Evolutionary conservation across 257 asterid species (phyloP).

Genomic region (Solanum raphanifolium): DNA sequence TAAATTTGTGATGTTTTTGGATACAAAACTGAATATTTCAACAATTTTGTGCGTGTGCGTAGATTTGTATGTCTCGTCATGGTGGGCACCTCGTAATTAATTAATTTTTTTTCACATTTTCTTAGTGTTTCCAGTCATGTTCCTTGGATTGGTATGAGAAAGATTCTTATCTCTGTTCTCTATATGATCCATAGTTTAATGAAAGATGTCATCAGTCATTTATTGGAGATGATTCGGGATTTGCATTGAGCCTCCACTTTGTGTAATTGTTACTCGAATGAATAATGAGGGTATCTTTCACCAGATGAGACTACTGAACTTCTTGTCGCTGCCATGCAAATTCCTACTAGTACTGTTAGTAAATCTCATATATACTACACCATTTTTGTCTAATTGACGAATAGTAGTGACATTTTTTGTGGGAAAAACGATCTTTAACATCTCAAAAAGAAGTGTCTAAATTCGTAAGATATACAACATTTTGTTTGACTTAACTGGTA

Average conservation of each 20-base stretch:
- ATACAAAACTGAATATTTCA: background rate
- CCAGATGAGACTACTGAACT: background rate
- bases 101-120: background rate
- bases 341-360: background rate
- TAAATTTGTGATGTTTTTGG: background rate
- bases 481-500: background rate
- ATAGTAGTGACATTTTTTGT: background rate
- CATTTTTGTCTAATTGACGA: background rate
- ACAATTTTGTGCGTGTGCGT: background rate
- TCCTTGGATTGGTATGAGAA: background rate
- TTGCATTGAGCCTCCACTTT: background rate
- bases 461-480: background rate
- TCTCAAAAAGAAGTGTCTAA: background rate
- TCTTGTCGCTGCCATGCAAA: background rate
- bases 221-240: background rate
- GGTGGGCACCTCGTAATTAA: background rate
- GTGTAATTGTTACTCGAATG: background rate
- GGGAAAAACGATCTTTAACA: background rate
- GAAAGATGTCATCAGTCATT: background rate
- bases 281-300: background rate
- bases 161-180: background rate
- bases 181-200: background rate
- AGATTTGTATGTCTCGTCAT: background rate
- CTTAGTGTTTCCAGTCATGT: background rate
- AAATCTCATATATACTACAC: background rate